phyloP scores from a whole-genome alignment of 306 rosid species.

The Inga laurina region DNA sequence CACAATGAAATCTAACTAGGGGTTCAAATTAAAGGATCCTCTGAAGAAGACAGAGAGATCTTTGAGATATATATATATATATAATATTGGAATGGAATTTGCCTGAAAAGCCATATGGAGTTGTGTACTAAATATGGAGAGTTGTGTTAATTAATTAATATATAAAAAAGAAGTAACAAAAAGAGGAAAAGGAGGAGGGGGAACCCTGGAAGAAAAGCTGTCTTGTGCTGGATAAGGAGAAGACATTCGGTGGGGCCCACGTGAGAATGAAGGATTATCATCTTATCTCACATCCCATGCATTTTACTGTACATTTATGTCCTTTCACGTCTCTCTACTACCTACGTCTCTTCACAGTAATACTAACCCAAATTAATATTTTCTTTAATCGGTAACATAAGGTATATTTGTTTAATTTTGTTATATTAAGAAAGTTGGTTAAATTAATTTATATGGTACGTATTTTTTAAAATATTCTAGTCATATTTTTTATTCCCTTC shows the following conservation, averaged over 20 bases:
- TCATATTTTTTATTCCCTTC: no score
- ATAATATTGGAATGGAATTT: constrained; percentile 2
- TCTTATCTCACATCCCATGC: constrained; percentile 46
- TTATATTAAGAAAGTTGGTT: no score
- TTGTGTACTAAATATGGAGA: neutral
- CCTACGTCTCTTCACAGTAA: neutral
- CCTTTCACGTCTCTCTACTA: constrained; percentile 31
- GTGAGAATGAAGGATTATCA: constrained; percentile 48
- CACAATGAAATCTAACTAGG: neutral
- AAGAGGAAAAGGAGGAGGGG: constrained; percentile 31
- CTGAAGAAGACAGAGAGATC: neutral
- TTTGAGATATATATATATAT: neutral
- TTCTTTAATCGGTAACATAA: no score
- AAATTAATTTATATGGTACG: no score
- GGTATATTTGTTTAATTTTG: no score
- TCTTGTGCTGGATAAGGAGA: constrained; percentile 63
- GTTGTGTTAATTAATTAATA: neutral
- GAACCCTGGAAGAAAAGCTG: constrained; percentile 55
- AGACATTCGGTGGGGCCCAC: constrained; percentile 66
- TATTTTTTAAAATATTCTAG: no score
- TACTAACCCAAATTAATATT: no score
- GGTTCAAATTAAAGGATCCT: neutral
- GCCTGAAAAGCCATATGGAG: neutral
- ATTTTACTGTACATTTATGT: constrained; percentile 35
- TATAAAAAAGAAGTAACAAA: constrained; percentile 10